Evolutionary conservation across 176 grass and related monocot genomes (phyloP).

Genomic region (Alloteropsis semialata): DNA sequence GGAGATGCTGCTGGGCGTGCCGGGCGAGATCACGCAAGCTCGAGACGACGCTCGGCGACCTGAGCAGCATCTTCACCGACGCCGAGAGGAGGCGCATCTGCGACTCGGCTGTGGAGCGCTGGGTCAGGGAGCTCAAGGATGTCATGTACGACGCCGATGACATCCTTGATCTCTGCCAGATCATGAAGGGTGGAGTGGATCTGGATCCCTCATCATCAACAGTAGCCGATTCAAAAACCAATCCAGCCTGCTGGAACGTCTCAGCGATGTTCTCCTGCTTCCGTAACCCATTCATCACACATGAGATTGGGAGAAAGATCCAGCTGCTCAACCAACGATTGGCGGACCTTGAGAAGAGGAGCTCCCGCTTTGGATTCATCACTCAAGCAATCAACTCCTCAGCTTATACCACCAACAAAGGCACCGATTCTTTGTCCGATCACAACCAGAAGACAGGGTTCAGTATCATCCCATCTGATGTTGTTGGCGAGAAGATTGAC

Average conservation of each 20-base stretch:
- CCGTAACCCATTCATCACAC: not conserved
- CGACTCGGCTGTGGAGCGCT: not conserved
- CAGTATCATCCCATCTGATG: not conserved
- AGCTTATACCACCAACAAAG: not conserved
- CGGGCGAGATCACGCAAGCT: conserved; percentile 39
- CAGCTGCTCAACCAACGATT: conserved; percentile 1
- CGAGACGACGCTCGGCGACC: not conserved
- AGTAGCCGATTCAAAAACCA: not conserved
- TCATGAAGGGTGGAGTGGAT: not conserved
- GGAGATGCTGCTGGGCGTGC: conserved; percentile 24
- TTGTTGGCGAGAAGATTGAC: conserved; percentile 11
- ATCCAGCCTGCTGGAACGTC: not conserved
- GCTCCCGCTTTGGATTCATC: not conserved
- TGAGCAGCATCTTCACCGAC: not conserved
- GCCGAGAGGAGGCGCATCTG: conserved; percentile 11
- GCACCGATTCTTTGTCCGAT: fast-evolving
- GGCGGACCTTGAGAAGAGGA: not conserved
- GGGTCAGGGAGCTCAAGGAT: conserved; percentile 39
- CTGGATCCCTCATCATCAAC: not conserved
- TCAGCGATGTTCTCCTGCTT: not conserved
- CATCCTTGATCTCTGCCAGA: conserved; percentile 36
- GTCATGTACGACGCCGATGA: conserved; percentile 52
- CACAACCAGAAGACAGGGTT: not conserved
- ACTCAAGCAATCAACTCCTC: not conserved
- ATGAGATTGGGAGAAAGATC: conserved; percentile 20